Percentiles rank a stretch among this genome's conserved stretches.
phyloP scores from a whole-genome alignment of 768 basidiomycete genomes.

The Candolleomyces efflorescens region DNA sequence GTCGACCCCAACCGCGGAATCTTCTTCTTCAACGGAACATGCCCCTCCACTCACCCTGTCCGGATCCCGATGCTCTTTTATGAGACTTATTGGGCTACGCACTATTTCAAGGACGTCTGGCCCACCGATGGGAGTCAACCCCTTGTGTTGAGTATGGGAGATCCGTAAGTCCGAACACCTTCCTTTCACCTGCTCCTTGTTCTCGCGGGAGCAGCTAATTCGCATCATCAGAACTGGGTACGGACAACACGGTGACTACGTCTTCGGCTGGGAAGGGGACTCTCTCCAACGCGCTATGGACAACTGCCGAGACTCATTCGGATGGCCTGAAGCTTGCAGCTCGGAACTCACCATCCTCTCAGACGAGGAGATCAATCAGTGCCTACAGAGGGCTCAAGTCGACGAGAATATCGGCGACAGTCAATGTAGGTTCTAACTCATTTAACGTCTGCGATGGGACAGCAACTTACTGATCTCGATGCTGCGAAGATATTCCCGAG shows the following conservation, averaged over 20 bases:
- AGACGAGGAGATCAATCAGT: slow-evolving; percentile 9
- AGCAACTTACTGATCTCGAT: not conserved
- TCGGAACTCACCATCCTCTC: slow-evolving; percentile 6
- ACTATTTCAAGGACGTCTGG: slow-evolving; percentile 8
- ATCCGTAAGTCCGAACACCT: slow-evolving; percentile 3
- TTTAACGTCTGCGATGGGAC: not conserved
- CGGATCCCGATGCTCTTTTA: slow-evolving; percentile 9
- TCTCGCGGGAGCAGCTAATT: not conserved
- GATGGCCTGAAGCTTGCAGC: slow-evolving; percentile 1
- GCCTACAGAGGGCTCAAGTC: not conserved
- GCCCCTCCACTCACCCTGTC: slow-evolving; percentile 9
- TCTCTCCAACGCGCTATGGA: slow-evolving; percentile 10
- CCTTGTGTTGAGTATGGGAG: slow-evolving; percentile 6
- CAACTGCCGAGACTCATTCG: slow-evolving; percentile 4
- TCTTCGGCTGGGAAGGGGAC: slow-evolving; percentile 9
- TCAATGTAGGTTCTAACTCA: not conserved
- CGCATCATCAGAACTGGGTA: slow-evolving; percentile 4
- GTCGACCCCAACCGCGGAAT: slow-evolving; percentile 1
- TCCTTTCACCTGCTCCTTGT: not conserved
- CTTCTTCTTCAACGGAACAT: slow-evolving; percentile 6
- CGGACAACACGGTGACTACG: slow-evolving; percentile 11
- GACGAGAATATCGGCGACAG: not conserved
- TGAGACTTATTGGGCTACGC: slow-evolving; percentile 10
- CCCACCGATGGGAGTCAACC: slow-evolving; percentile 9
- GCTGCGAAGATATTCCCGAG: not conserved